phyloP scores from a whole-genome alignment of 1,139 yeast species.

The Taphrina communis region DNA sequence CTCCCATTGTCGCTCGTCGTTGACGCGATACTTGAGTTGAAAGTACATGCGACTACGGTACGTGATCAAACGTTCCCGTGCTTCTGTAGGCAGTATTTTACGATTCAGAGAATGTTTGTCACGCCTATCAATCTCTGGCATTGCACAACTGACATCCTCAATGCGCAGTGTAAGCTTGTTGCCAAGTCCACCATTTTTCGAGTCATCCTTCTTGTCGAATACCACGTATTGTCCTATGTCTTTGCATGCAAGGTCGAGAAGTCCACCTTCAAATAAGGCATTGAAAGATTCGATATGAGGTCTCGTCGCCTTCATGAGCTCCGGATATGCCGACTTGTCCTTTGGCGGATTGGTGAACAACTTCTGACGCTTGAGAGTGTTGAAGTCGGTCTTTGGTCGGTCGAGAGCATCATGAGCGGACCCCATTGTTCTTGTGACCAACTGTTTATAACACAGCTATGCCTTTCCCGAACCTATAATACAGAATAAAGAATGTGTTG shows the following conservation, averaged over 20 bases:
- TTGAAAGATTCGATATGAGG: conserved; percentile 97
- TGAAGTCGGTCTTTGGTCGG: conserved; percentile 37
- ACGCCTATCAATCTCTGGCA: conserved; percentile 73
- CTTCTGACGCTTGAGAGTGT: conserved; percentile 61
- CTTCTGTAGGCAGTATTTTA: conserved; percentile 75
- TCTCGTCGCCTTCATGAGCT: conserved; percentile 82
- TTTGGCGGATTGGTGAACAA: conserved; percentile 88
- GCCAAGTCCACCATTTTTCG: conserved; percentile 62
- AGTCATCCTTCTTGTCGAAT: conserved; percentile 75
- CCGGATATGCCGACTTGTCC: conserved; percentile 80
- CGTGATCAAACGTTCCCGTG: conserved; percentile 80
- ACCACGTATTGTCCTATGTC: conserved; percentile 87
- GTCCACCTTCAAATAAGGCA: conserved; percentile 91
- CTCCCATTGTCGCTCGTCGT: conserved; percentile 76
- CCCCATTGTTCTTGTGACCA: neutral
- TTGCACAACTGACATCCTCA: conserved; percentile 83
- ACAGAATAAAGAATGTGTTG: too few species aligned
- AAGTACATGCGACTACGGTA: conserved; percentile 76
- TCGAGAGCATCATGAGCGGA: conserved; percentile 22
- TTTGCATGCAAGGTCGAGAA: conserved; percentile 79
- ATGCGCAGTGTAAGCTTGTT: conserved; percentile 71
- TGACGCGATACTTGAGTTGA: conserved; percentile 82
- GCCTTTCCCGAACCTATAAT: too few species aligned
- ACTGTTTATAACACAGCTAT: too few species aligned
- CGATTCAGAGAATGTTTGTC: conserved; percentile 84